Percentiles rank a stretch among this genome's conserved stretches.
Evolutionary conservation across 2,329 filamentous ascomycete species (phyloP).

Genomic region (Chaetomium olivaceum): DNA sequence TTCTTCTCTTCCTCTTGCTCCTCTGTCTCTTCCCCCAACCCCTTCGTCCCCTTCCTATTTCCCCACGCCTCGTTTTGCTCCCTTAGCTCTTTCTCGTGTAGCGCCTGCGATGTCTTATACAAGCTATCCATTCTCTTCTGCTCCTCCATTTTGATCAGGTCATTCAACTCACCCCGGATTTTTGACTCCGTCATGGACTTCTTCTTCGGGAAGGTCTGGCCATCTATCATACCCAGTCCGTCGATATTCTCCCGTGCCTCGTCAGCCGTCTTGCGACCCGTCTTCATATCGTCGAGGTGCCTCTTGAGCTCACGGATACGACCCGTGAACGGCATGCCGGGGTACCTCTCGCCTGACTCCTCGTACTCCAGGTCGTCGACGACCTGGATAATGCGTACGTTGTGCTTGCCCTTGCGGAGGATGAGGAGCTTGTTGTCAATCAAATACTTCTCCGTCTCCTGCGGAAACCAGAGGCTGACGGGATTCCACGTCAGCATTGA

Average conservation of each 20-base stretch:
- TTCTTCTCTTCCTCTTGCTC: no score
- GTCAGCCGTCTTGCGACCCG: slow-evolving; percentile 33
- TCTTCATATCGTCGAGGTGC: slow-evolving; percentile 39
- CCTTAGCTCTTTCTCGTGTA: no score
- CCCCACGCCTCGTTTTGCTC: no score
- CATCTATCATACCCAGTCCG: not conserved
- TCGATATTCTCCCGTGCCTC: slow-evolving; percentile 32
- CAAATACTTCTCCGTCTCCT: slow-evolving; percentile 60
- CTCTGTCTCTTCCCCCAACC: no score
- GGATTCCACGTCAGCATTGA: slow-evolving; percentile 59
- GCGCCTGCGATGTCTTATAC: not conserved
- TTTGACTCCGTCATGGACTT: slow-evolving; percentile 27
- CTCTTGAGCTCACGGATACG: slow-evolving; percentile 46
- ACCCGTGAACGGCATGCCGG: slow-evolving; percentile 55
- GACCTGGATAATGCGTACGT: slow-evolving; percentile 61
- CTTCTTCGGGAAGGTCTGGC: slow-evolving; percentile 31
- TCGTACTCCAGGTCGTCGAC: slow-evolving; percentile 58
- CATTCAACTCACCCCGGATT: slow-evolving; percentile 32
- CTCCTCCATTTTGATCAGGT: slow-evolving; percentile 8
- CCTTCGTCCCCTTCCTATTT: no score
- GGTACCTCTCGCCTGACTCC: slow-evolving; percentile 51
- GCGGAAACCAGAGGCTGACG: slow-evolving; percentile 59
- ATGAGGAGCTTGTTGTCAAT: slow-evolving; percentile 61
- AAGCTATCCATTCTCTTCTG: not conserved
- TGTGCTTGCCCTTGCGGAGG: slow-evolving; percentile 64